Percentiles rank a stretch among this genome's conserved stretches.
Evolutionary conservation across 2,329 filamentous ascomycete species (phyloP).

Genomic region (Aspergillus ibericus): DNA sequence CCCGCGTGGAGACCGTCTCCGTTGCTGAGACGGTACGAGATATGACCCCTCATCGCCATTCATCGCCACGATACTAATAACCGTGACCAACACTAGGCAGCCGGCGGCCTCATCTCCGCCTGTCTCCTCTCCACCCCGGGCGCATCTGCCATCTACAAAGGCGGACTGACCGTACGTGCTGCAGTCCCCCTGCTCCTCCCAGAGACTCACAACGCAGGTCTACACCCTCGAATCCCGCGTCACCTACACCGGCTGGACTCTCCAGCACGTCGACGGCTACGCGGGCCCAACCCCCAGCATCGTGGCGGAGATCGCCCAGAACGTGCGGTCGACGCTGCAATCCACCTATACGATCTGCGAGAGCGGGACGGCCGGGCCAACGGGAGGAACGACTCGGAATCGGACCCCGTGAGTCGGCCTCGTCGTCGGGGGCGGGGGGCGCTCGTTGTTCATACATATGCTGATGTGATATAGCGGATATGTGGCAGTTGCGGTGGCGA

Average conservation of each 20-base stretch:
- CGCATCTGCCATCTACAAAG: conserved; percentile 59
- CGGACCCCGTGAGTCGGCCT: conserved; percentile 51
- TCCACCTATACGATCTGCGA: conserved; percentile 61
- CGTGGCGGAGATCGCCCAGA: conserved; percentile 56
- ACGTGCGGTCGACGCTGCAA: conserved; percentile 56
- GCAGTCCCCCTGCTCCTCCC: neutral
- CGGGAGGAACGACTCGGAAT: conserved; percentile 57
- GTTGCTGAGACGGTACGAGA: conserved; percentile 59
- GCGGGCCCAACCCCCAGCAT: conserved; percentile 60
- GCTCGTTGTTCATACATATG: neutral
- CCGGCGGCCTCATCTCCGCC: conserved; percentile 62
- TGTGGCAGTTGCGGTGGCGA: conserved; percentile 62
- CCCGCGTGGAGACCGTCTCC: conserved; percentile 57
- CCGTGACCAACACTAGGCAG: conserved; percentile 45
- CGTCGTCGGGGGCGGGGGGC: too few species aligned
- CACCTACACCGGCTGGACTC: conserved; percentile 62
- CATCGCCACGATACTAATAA: neutral
- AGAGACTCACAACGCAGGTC: conserved; percentile 32
- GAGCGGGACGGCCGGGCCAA: conserved; percentile 65
- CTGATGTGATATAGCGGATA: conserved; percentile 50
- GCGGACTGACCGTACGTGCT: conserved; percentile 56
- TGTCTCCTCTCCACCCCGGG: conserved; percentile 60
- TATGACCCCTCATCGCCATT: neutral
- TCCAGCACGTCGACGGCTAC: conserved; percentile 54
- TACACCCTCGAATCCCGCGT: conserved; percentile 61